A percentile compares a stretch with the other conserved stretches of the same genome.
phyloP scores from a whole-genome alignment of 768 basidiomycete genomes.

The Lentinula boryana region DNA sequence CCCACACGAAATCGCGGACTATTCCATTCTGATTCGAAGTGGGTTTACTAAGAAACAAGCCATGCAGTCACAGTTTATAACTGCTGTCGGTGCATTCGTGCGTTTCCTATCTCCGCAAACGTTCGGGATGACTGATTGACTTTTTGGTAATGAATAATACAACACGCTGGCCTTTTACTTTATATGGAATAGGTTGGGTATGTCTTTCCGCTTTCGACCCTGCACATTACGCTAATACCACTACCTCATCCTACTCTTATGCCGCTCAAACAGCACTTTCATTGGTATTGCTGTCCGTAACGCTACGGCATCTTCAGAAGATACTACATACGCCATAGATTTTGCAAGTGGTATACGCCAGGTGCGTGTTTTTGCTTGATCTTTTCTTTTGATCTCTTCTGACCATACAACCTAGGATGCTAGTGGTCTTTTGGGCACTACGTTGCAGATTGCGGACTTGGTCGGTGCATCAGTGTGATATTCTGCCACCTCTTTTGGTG shows the following conservation, averaged over 20 bases:
- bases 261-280: conserved; percentile 53
- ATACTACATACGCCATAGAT: conserved; percentile 38
- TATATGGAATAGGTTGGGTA: conserved; percentile 24
- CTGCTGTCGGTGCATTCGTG: conserved; percentile 89
- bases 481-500: conserved; percentile 5
- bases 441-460: conserved; percentile 71
- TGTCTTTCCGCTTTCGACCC: conserved; percentile 6
- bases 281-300: conserved; percentile 85
- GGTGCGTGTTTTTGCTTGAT: background rate
- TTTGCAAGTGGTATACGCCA: conserved; percentile 76
- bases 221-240: background rate
- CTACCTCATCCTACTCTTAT: background rate
- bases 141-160: background rate
- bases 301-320: conserved; percentile 45
- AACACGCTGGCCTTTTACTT: background rate
- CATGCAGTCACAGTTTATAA: conserved; percentile 90
- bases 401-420: conserved; percentile 32
- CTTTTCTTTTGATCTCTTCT: background rate
- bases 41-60: conserved; percentile 89
- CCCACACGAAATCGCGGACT: conserved; percentile 96
- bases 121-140: conserved; percentile 9
- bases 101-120: conserved; percentile 23
- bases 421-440: conserved; percentile 78
- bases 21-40: conserved; percentile 85
- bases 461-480: conserved; percentile 36